Base-by-base conservation (phyloP, 1,139 yeast genomes). In the Arxiozyma telluris region DNA sequence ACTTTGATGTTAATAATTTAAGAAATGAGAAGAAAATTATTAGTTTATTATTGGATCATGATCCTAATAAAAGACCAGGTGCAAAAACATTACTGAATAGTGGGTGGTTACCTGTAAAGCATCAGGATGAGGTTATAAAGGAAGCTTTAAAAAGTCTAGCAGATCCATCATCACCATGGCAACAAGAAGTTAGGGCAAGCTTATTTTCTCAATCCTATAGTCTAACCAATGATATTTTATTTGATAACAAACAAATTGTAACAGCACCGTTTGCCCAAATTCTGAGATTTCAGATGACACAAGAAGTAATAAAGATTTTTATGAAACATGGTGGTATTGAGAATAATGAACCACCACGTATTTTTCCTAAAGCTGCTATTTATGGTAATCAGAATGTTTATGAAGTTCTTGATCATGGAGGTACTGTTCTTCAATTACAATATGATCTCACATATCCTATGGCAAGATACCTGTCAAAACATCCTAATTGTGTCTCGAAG, bases 121-220 rank as follows among this genome's bases (percentile, higher is more conserved):
- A 88, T 59, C 94, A 91, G 62, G 98, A 93, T 64, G 89, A 87
- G 64, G 80, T 89, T 12, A 86, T 93, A 56, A 85, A 87, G 63
- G 96, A 90, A 64, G 96, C 96, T 0, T 73, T 94, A 57, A 82
- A 83, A 58, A 87, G 93, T 39, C 72, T 93, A 57, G 87, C 94
- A 0, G 93, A 89, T 65, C 94, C 96, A 0, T 84, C 94, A 0
- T 88, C 96, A 0, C 93, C 96, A 0, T 89, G 96, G 96, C 93
- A 91, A 61, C 88, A 83, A 59, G 96, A 89, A 68, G 96, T 93
- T 0, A 78, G 96, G 64, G 87, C 84, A 57, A 85, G 94, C 0
- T 71, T 93, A 45, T 93, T 93, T 66, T 77, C 85, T 30, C 94
- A 88, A 60, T 90, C 96, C 0, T 84, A 88, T 60, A 84, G 84